These are phyloP conservation scores for Phytophthora colocasiae DNA, from an alignment of 352 stramenopile genomes.

Conservation along the genomic window DNA sequence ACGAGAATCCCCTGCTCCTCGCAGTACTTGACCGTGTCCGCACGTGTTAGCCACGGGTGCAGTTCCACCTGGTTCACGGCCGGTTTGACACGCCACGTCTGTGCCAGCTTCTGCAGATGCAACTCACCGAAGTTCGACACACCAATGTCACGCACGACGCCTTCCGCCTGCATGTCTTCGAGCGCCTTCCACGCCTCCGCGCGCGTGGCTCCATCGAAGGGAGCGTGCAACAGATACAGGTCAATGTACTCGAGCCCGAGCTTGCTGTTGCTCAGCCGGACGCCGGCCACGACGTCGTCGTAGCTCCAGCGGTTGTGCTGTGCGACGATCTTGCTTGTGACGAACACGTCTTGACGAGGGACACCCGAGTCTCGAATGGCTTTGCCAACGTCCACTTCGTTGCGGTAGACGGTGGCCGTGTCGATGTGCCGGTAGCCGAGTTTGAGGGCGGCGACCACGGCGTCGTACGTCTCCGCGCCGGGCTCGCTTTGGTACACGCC, in stretches of 20 bases:
- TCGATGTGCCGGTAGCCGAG: slow-evolving; percentile 92
- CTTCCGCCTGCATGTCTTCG: slow-evolving; percentile 56
- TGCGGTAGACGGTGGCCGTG: slow-evolving; percentile 88
- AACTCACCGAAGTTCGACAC: slow-evolving; percentile 90
- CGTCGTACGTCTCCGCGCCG: slow-evolving; percentile 63
- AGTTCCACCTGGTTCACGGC: slow-evolving; percentile 88
- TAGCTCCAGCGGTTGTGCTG: slow-evolving; percentile 57
- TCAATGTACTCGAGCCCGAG: slow-evolving; percentile 85
- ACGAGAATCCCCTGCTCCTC: slow-evolving; percentile 51
- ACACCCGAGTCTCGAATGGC: slow-evolving; percentile 81
- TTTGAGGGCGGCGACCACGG: slow-evolving; percentile 59
- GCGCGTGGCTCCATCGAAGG: slow-evolving; percentile 48
- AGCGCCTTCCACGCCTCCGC: slow-evolving; percentile 66
- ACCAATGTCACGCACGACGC: slow-evolving; percentile 82
- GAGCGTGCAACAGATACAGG: slow-evolving; percentile 82
- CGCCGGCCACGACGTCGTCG: slow-evolving; percentile 65
- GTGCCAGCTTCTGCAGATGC: slow-evolving; percentile 71
- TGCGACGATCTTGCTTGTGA: slow-evolving; percentile 79
- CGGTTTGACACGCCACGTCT: slow-evolving; percentile 58
- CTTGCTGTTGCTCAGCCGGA: slow-evolving; percentile 57
- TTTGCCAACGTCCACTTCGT: slow-evolving; percentile 84
- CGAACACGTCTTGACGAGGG: slow-evolving; percentile 77
- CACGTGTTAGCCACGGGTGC: slow-evolving; percentile 70
- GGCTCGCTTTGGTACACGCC: slow-evolving; percentile 65
- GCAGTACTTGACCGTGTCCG: slow-evolving; percentile 74